These are phyloP conservation scores for Luzula sylvatica DNA, from an alignment of 176 grass and related monocot species.

Conservation along the genomic window DNA sequence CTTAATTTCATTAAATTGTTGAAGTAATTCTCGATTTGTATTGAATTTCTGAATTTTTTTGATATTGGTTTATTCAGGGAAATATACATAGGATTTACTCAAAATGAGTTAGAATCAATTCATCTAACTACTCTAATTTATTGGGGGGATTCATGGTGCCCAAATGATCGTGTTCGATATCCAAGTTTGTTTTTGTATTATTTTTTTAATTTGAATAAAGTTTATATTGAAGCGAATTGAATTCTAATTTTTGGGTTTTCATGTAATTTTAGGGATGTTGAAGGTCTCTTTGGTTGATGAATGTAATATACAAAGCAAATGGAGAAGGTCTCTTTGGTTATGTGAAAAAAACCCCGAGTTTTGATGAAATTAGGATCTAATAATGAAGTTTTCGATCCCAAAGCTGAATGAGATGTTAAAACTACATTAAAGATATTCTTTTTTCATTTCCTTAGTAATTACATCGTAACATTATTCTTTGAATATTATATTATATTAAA, in stretches of 20 bases:
- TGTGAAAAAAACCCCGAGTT: slow-evolving; percentile 88
- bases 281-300: slow-evolving; percentile 93
- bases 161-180: slow-evolving; percentile 99
- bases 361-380: slow-evolving; percentile 60
- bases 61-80: slow-evolving; percentile 86
- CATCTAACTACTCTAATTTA: slow-evolving; percentile 92
- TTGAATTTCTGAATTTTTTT: slow-evolving; percentile 20
- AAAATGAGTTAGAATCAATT: slow-evolving; percentile 70
- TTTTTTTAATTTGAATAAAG: slow-evolving; percentile 1
- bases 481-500: neutral
- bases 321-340: slow-evolving; percentile 88
- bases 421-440: slow-evolving; percentile 33
- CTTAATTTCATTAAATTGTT: neutral
- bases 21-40: neutral
- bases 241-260: neutral
- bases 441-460: neutral
- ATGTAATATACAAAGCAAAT: slow-evolving; percentile 79
- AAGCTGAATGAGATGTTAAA: slow-evolving; percentile 65
- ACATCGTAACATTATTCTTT: too few species aligned
- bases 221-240: neutral
- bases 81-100: slow-evolving; percentile 82
- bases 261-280: slow-evolving; percentile 54
- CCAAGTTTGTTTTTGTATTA: slow-evolving; percentile 40
- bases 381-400: slow-evolving; percentile 69
- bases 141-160: slow-evolving; percentile 94